Percentiles rank a stretch among this genome's conserved stretches.
phyloP scores from a whole-genome alignment of 2,329 filamentous ascomycete species.

The Tolypocladium ophioglossoides region DNA sequence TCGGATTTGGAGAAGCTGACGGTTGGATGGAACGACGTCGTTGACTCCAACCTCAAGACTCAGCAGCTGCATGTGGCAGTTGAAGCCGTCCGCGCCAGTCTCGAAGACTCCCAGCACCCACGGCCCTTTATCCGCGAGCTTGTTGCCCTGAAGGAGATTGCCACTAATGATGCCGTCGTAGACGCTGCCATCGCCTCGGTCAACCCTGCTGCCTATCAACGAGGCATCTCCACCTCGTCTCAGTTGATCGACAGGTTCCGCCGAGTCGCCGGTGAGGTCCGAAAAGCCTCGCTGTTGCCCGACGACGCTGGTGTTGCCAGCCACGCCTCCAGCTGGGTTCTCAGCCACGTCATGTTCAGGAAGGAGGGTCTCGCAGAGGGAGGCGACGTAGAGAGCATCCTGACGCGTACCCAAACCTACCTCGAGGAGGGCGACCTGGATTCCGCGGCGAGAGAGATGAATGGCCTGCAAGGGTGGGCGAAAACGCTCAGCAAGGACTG shows the following conservation, averaged over 20 bases:
- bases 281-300: conserved; percentile 86
- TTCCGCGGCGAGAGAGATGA: conserved; percentile 88
- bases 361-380: conserved; percentile 79
- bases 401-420: conserved; percentile 78
- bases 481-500: conserved; percentile 92
- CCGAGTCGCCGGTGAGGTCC: conserved; percentile 80
- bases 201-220: conserved; percentile 87
- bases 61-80: conserved; percentile 95
- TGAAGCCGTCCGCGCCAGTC: conserved; percentile 77
- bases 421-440: conserved; percentile 92
- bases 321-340: conserved; percentile 78
- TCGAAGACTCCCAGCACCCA: conserved; percentile 61
- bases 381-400: conserved; percentile 85
- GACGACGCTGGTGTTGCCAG: conserved; percentile 91
- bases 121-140: conserved; percentile 86
- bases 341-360: conserved; percentile 94
- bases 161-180: conserved; percentile 73
- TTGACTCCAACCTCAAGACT: conserved; percentile 83
- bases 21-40: conserved; percentile 78
- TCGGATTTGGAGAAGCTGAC: conserved; percentile 80
- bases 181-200: conserved; percentile 94
- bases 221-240: conserved; percentile 70
- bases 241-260: conserved; percentile 95
- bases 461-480: conserved; percentile 83
- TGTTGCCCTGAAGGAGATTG: conserved; percentile 88